A percentile compares a stretch with the other conserved stretches of the same genome.
Conservation (phyloP, 176 grass and related monocot species). For the Ensete ventricosum region DNA sequence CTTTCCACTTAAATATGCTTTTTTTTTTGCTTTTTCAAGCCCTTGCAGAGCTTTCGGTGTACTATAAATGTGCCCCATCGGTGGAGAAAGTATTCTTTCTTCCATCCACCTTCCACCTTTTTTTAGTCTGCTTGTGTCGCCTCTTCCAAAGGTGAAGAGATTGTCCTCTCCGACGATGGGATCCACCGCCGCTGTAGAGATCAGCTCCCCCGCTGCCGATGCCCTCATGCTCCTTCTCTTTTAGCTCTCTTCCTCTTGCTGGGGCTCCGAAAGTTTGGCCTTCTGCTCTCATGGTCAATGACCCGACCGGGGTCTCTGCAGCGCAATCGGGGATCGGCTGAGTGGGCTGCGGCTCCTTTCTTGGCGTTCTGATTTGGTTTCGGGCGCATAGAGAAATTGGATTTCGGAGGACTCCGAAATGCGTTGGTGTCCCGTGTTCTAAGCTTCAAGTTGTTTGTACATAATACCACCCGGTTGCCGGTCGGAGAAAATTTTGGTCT, state of each 20-base stretch:
- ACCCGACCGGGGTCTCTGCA: background rate
- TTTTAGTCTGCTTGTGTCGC: too few relatives aligned
- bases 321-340: slow-evolving; percentile 28
- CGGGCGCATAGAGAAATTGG: background rate
- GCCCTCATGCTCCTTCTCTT: slow-evolving; percentile 17
- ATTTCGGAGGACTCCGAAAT: background rate
- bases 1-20: too few relatives aligned
- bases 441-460: background rate
- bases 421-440: background rate
- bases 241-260: background rate
- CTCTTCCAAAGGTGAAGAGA: background rate
- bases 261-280: background rate
- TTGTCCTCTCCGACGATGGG: slow-evolving; percentile 14
- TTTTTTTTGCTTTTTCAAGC: too few relatives aligned
- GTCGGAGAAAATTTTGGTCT: slow-evolving; percentile 3
- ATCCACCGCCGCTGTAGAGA: background rate
- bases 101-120: too few relatives aligned
- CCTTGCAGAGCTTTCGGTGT: too few relatives aligned
- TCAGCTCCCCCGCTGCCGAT: background rate
- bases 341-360: background rate
- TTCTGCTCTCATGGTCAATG: slow-evolving; percentile 20
- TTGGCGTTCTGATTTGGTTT: slow-evolving; percentile 8
- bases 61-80: too few relatives aligned
- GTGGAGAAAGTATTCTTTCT: too few relatives aligned
- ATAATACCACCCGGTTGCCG: slow-evolving; percentile 4